Percentiles rank a stretch among this genome's conserved stretches.
Conservation (phyloP, 495 filamentous ascomycete genomes). For the Aspergillus carlsbadensis region DNA sequence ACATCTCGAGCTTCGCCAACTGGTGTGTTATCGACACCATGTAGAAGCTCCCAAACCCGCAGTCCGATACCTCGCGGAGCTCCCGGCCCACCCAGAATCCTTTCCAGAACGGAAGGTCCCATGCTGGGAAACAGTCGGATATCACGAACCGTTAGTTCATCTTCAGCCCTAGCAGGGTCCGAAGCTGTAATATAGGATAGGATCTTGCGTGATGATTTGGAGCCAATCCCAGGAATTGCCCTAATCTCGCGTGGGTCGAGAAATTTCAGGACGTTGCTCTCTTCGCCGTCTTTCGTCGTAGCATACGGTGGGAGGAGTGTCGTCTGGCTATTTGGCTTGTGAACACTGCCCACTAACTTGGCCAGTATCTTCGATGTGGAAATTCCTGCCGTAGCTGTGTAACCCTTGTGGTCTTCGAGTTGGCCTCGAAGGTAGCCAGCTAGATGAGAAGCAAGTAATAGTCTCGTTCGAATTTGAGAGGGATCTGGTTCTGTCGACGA, state of each 20-base stretch:
- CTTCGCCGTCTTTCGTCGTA: constrained; percentile 10
- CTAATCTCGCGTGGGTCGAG: constrained; percentile 76
- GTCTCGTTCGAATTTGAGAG: constrained; percentile 45
- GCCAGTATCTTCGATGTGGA: constrained; percentile 80
- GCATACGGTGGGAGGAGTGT: constrained; percentile 68
- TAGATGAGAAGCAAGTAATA: constrained; percentile 73
- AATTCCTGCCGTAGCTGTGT: constrained; percentile 84
- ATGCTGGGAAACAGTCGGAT: constrained; percentile 62
- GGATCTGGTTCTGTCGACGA: constrained; percentile 1
- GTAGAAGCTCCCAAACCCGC: constrained; percentile 77
- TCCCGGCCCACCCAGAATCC: constrained; percentile 67
- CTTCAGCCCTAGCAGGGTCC: background rate
- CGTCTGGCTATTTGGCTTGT: constrained; percentile 87
- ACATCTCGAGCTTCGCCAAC: constrained; percentile 70
- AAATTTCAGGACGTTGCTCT: constrained; percentile 61
- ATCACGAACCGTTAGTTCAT: constrained; percentile 57
- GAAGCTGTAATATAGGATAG: constrained; percentile 49
- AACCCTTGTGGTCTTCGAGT: constrained; percentile 76
- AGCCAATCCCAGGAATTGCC: constrained; percentile 83
- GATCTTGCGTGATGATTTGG: constrained; percentile 70
- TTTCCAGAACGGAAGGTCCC: constrained; percentile 57
- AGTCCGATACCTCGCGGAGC: constrained; percentile 64
- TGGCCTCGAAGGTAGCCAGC: constrained; percentile 66
- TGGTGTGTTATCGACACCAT: constrained; percentile 60
- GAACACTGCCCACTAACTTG: constrained; percentile 78